Evolutionary conservation across 2,329 filamentous ascomycete species (phyloP).

Genomic region (Fusarium sp.): DNA sequence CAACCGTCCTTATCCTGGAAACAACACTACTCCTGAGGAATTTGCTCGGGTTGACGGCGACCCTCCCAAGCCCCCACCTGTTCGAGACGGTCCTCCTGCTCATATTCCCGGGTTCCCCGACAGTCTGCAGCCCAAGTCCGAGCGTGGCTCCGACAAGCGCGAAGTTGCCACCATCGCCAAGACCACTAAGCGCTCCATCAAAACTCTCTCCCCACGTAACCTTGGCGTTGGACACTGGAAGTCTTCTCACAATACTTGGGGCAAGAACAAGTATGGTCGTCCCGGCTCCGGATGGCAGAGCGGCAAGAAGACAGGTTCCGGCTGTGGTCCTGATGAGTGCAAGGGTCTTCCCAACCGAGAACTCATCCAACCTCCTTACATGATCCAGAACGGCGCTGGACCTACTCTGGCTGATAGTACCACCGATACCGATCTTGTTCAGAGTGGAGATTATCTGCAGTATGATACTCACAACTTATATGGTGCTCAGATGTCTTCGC

Average conservation of each 20-base stretch:
- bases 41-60: conserved; percentile 59
- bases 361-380: conserved; percentile 45
- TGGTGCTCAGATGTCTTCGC: conserved; percentile 81
- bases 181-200: neutral
- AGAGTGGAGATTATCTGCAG: conserved; percentile 39
- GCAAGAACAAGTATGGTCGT: conserved; percentile 28
- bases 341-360: conserved; percentile 46
- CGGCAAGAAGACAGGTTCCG: conserved; percentile 42
- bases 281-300: conserved; percentile 36
- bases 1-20: conserved; percentile 55
- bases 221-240: conserved; percentile 34
- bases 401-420: conserved; percentile 45
- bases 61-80: conserved; percentile 73
- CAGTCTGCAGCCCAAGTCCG: conserved; percentile 40
- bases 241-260: conserved; percentile 25
- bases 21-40: conserved; percentile 51
- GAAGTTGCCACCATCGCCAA: neutral
- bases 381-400: conserved; percentile 48
- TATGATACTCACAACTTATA: conserved; percentile 82
- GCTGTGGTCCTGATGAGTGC: conserved; percentile 42
- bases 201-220: neutral
- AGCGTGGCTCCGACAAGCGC: conserved; percentile 7
- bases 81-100: conserved; percentile 61
- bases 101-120: conserved; percentile 47
- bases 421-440: conserved; percentile 45